These are phyloP conservation scores for Ramalina peruviana DNA, from an alignment of 495 filamentous ascomycete genomes.

Conservation along the genomic window DNA sequence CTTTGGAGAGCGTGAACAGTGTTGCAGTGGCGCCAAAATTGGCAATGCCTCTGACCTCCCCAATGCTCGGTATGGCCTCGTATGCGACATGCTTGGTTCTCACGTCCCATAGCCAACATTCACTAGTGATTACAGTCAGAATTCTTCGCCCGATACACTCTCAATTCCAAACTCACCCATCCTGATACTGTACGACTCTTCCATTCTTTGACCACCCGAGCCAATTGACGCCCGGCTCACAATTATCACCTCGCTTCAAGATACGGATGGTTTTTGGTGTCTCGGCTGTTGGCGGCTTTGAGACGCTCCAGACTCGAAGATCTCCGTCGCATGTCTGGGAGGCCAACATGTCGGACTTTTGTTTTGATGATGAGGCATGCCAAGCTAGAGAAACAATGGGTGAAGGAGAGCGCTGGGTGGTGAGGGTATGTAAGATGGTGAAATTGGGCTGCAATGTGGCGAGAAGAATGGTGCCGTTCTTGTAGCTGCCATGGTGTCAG, in stretches of 20 bases:
- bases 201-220: slow-evolving; percentile 98
- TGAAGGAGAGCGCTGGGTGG: slow-evolving; percentile 66
- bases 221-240: slow-evolving; percentile 73
- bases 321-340: slow-evolving; percentile 87
- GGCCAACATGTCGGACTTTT: slow-evolving; percentile 97
- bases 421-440: slow-evolving; percentile 86
- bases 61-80: slow-evolving; percentile 73
- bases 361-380: slow-evolving; percentile 93
- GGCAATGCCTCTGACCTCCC: slow-evolving; percentile 65
- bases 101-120: slow-evolving; percentile 92
- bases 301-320: slow-evolving; percentile 89
- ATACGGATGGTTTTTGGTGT: slow-evolving; percentile 76
- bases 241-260: slow-evolving; percentile 65
- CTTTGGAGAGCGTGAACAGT: slow-evolving; percentile 83
- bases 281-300: slow-evolving; percentile 64
- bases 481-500: slow-evolving; percentile 44
- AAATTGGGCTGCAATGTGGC: slow-evolving; percentile 82
- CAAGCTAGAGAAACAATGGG: slow-evolving; percentile 83
- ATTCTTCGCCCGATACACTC: not conserved
- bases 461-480: slow-evolving; percentile 88
- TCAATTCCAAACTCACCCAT: slow-evolving; percentile 50
- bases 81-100: slow-evolving; percentile 87
- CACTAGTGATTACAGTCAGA: slow-evolving; percentile 36
- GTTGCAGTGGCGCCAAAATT: slow-evolving; percentile 80
- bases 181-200: slow-evolving; percentile 80